Base-by-base conservation (phyloP, 768 basidiomycete species). In the Mycena indigotica region DNA sequence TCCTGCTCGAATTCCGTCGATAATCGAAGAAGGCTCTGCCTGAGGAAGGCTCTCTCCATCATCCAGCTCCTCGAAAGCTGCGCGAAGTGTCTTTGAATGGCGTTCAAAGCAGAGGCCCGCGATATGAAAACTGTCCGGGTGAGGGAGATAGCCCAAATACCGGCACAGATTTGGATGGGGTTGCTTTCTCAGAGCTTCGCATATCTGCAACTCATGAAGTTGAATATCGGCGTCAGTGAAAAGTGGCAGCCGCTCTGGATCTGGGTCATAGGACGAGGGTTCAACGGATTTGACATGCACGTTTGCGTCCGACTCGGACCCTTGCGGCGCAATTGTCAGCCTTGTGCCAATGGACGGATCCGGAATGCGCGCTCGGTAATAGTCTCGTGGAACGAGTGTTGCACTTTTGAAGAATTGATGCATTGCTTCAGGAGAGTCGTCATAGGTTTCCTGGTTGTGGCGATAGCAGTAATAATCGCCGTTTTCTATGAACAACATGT, bases 51-150 rank as follows among this genome's bases (percentile, higher is more conserved):
- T 23, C 12, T 12, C 12, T 8, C 21, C 41, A 25, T 28, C 24
- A 41, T 21, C 21, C 23, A 24, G 16, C 17, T 40, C 29, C 4
- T 44, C 40, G 26, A 45, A 39, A n/a, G 29, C 40, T 3, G n/a
- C 41, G 5, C 17, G 25, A 8, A 54, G 53, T 26, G 16, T 44
- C 39, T 5, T 41, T 28, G 15, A 39, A 28, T 44, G 53, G 16
- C 53, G 53, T 15, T 41, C 53, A 29, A 54, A 54, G 40, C 53
- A 54, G 26, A 54, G 25, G 5, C 53, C 53, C 39, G 39, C 15
- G 38, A 54, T 28, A 21, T 44, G 24, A 17, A 17, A 21, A 8
- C 32, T 21, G 16, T 28, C 38, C 4, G 23, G 26, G 38, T 24
- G 8, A 13, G 25, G 24, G 17, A 54, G 39, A 21, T 54, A 54